These are phyloP conservation scores for Nakataea oryzae DNA, from an alignment of 2,329 filamentous ascomycete species.

Conservation along the genomic window DNA sequence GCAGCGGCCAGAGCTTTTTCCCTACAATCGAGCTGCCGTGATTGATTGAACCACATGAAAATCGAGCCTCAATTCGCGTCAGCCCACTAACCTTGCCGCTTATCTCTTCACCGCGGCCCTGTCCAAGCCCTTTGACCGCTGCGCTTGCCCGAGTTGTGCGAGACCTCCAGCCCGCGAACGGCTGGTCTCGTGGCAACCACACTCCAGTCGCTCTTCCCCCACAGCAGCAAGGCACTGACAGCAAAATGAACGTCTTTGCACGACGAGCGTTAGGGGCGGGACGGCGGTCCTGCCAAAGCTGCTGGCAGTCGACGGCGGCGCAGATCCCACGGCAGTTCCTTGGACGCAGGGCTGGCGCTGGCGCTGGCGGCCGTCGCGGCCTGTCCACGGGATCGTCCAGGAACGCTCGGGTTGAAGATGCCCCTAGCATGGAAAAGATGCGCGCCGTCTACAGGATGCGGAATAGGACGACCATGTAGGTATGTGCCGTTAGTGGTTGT, in stretches of 20 bases:
- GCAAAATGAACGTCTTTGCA: background rate
- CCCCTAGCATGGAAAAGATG: slow-evolving; percentile 53
- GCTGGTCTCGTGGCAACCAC: background rate
- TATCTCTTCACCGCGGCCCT: background rate
- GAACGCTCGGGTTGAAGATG: slow-evolving; percentile 14
- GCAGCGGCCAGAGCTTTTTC: background rate
- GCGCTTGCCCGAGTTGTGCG: too few relatives aligned
- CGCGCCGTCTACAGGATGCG: slow-evolving; percentile 53
- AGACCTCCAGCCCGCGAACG: background rate
- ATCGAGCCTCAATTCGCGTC: background rate
- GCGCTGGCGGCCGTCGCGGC: slow-evolving; percentile 13
- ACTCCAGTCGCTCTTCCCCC: background rate
- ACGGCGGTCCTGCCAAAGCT: background rate
- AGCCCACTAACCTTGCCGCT: background rate
- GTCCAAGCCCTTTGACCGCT: background rate
- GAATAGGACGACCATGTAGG: slow-evolving; percentile 57
- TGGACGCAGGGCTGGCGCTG: slow-evolving; percentile 9
- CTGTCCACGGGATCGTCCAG: slow-evolving; percentile 13
- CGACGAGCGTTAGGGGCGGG: background rate
- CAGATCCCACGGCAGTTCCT: slow-evolving; percentile 2
- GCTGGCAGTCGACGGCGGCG: background rate
- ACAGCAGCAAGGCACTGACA: background rate
- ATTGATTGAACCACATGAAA: background rate
- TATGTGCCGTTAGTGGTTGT: slow-evolving; percentile 6
- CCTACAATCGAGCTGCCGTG: background rate